Percentiles rank a stretch among this genome's conserved stretches.
Conservation (phyloP, 2,329 filamentous ascomycete species). For the Aurifilum marmelostoma region DNA sequence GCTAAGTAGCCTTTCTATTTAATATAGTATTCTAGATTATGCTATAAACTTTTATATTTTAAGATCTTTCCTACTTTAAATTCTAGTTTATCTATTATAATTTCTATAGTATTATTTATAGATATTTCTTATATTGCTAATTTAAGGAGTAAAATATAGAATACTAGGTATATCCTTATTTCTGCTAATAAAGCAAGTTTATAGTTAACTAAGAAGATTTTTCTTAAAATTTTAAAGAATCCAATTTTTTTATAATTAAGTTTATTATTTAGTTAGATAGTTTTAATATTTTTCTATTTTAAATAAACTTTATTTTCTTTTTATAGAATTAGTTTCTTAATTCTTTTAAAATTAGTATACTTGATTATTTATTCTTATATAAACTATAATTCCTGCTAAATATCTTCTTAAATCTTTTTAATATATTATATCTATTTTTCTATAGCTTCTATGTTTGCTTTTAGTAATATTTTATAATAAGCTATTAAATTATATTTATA, state of each 20-base stretch:
- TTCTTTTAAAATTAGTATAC: background rate
- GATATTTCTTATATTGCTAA: no score
- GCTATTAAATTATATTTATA: background rate
- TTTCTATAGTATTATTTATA: no score
- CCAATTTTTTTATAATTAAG: background rate
- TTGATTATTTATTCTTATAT: no score
- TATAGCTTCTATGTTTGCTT: background rate
- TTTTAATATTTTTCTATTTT: background rate
- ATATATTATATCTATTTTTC: no score
- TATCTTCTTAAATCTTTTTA: no score
- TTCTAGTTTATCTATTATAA: background rate
- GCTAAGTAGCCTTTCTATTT: background rate
- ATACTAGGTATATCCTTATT: no score
- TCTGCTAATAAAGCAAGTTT: no score
- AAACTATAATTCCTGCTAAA: no score
- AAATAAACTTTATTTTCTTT: background rate
- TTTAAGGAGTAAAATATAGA: no score
- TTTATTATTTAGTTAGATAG: background rate
- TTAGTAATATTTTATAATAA: background rate
- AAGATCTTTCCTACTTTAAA: background rate
- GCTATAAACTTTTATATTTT: background rate
- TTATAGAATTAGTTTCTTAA: background rate
- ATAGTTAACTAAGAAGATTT: no score
- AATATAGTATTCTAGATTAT: background rate
- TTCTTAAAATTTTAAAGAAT: no score